Conservation (phyloP, 2,329 filamentous ascomycete species). For the Fusarium udum region DNA sequence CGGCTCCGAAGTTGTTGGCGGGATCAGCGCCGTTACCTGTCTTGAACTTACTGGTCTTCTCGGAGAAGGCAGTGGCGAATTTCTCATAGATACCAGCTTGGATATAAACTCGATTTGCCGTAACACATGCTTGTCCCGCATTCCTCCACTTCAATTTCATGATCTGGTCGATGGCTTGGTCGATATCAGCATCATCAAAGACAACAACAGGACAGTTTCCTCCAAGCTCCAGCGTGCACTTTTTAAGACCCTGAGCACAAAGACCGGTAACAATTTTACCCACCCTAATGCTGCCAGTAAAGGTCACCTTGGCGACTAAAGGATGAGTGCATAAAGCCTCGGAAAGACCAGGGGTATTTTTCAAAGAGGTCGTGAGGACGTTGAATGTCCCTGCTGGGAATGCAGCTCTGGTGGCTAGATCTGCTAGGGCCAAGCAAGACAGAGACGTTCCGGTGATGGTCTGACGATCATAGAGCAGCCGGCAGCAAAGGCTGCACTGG, state of each 20-base stretch:
- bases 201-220: slow-evolving; percentile 75
- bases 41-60: not conserved
- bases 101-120: not conserved
- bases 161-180: not conserved
- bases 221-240: slow-evolving; percentile 73
- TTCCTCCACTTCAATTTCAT: slow-evolving; percentile 69
- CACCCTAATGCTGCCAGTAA: slow-evolving; percentile 76
- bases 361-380: slow-evolving; percentile 54
- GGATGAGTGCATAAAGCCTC: slow-evolving; percentile 54
- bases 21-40: not conserved
- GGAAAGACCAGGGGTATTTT: slow-evolving; percentile 54
- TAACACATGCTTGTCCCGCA: slow-evolving; percentile 67
- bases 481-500: slow-evolving; percentile 68
- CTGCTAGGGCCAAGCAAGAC: slow-evolving; percentile 73
- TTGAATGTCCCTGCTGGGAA: slow-evolving; percentile 72
- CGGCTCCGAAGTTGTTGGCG: not conserved
- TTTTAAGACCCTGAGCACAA: slow-evolving; percentile 72
- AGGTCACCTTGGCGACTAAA: slow-evolving; percentile 66
- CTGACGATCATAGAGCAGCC: slow-evolving; percentile 81
- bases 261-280: slow-evolving; percentile 71
- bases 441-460: slow-evolving; percentile 77
- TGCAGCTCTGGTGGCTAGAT: slow-evolving; percentile 77
- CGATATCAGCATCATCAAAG: slow-evolving; percentile 68
- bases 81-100: not conserved
- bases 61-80: not conserved